Conservation (phyloP, 2,329 filamentous ascomycete species). For the Akanthomyces uredinophilus region DNA sequence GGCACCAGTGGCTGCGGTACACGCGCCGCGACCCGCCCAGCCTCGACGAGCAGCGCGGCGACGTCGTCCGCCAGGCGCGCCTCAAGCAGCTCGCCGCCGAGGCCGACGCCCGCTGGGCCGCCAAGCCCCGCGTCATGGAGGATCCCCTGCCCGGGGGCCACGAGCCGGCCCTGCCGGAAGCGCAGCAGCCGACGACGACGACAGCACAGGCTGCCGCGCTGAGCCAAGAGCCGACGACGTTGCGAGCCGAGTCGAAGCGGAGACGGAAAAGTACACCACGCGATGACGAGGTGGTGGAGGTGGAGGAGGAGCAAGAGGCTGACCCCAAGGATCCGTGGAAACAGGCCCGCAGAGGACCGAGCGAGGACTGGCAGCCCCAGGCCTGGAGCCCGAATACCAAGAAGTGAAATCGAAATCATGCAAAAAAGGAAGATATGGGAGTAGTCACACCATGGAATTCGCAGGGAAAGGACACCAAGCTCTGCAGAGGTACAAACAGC, state of each 20-base stretch:
- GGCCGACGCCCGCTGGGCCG: conserved; percentile 60
- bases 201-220: not conserved
- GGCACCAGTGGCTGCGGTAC: conserved; percentile 66
- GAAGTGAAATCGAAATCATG: conserved; percentile 18
- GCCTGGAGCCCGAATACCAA: conserved; percentile 50
- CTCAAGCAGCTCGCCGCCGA: conserved; percentile 53
- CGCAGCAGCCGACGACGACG: not conserved
- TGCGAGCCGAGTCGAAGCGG: conserved; percentile 8
- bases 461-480: not conserved
- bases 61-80: conserved; percentile 47
- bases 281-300: not conserved
- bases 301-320: conserved; percentile 15
- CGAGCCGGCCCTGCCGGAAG: not conserved
- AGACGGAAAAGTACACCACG: not conserved
- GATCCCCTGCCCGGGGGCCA: conserved; percentile 14
- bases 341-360: conserved; percentile 43
- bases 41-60: conserved; percentile 50
- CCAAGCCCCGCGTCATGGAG: conserved; percentile 48
- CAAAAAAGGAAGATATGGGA: not conserved
- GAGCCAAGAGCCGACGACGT: not conserved
- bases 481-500: not conserved
- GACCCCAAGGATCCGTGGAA: conserved; percentile 52
- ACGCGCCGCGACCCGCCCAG: conserved; percentile 50
- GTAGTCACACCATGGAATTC: not conserved
- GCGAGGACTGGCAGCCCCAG: conserved; percentile 63